Evolutionary conservation across 495 filamentous ascomycete species (phyloP).

Genomic region (Podospora appendiculata): DNA sequence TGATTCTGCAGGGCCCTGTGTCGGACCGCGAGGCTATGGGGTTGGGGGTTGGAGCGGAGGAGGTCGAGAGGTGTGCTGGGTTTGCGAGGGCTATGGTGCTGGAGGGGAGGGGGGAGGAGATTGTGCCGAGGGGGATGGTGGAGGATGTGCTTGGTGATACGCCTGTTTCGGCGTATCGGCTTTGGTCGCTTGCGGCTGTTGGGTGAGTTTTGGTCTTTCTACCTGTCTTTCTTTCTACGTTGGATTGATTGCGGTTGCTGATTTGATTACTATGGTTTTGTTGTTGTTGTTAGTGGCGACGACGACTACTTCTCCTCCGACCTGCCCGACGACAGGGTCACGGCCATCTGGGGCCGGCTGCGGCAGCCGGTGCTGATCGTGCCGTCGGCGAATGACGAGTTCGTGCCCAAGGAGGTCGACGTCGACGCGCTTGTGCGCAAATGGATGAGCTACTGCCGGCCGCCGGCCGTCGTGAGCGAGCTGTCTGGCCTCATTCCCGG

Average conservation of each 20-base stretch:
- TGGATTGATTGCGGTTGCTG: too few relatives aligned
- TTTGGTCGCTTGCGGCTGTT: constrained; percentile 55
- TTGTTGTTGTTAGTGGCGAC: constrained; percentile 41
- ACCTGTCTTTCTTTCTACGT: not conserved
- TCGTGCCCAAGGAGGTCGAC: constrained; percentile 55
- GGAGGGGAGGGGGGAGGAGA: constrained; percentile 44
- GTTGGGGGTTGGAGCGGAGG: constrained; percentile 26
- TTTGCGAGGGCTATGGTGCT: constrained; percentile 47
- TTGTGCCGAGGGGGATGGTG: constrained; percentile 48
- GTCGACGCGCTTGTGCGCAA: constrained; percentile 52
- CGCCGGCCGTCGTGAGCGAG: constrained; percentile 29
- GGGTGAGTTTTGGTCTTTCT: constrained; percentile 27
- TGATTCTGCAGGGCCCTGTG: constrained; percentile 74
- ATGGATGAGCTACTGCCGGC: constrained; percentile 45
- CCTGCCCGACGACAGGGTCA: constrained; percentile 50
- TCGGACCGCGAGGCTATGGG: constrained; percentile 66
- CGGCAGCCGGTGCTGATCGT: constrained; percentile 54
- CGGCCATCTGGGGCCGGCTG: constrained; percentile 54
- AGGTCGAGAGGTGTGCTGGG: constrained; percentile 43
- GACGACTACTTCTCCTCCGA: constrained; percentile 91
- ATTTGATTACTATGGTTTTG: too few relatives aligned
- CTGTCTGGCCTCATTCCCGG: constrained; percentile 35
- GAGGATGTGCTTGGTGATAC: constrained; percentile 37
- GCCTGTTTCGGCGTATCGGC: constrained; percentile 61
- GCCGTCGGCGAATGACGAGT: constrained; percentile 67